Base-by-base conservation (phyloP, 306 rosid genomes). In the Abrus pulchellus region DNA sequence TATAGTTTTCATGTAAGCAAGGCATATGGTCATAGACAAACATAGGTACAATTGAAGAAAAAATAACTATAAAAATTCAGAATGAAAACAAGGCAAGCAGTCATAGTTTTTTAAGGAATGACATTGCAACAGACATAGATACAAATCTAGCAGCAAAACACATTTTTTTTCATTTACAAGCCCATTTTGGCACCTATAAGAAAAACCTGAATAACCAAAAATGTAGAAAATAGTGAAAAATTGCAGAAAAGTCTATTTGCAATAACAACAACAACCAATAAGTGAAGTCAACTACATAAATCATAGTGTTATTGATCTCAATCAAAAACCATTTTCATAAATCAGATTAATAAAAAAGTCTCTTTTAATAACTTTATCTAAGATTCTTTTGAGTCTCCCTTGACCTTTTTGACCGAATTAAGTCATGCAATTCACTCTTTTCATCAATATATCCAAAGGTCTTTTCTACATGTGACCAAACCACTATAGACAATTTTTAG, bases 121-220 rank as follows among this genome's bases (percentile, higher is more conserved):
- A 67, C 71, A 76, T 48, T 48, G 68, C 29, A 40, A 30, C 61
- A 71, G 34, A 63, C 49, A 50, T 5, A 5, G 32, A 64, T 32
- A 60, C 2, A 60, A 60, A 0, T 65, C 76, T 70, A 62, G 45
- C 29, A 49, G 76, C 62, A 85, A 48, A 28, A 68, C 34, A 61
- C 55, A 49, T 11, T 38, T 44, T 68, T 61, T 63, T 47, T 38
- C n/a, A n/a, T 62, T 40, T 49, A 53, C 49, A 68, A 68, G 2
- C 7, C 40, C 48, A 48, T 4, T 13, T 0, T 60, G 61, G 45
- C 49, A 66, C 79, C 65, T 36, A 33, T 69, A 44, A 14, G 7
- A 59, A 83, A 71, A 65, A 64, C 45, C 32, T 43, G 53, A 77
- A 45, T 27, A 52, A 32, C 59, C 52, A 69, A 62, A 82, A 33